A percentile compares a stretch with the other conserved stretches of the same genome.
phyloP scores from a whole-genome alignment of 805 yeast genomes.

The Yarrowia phangngaensis region DNA sequence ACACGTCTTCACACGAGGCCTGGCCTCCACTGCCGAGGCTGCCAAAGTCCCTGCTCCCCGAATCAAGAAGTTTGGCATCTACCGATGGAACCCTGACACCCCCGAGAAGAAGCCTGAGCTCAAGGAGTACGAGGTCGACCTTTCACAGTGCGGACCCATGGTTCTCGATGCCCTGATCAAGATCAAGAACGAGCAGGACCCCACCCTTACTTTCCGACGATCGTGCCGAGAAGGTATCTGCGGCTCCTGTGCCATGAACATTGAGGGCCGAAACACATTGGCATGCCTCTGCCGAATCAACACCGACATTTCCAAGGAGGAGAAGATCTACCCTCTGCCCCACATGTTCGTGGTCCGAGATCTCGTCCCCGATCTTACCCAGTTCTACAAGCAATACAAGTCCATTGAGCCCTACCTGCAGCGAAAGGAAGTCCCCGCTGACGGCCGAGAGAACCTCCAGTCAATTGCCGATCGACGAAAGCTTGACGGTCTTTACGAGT shows the following conservation, averaged over 20 bases:
- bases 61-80: constrained; percentile 80
- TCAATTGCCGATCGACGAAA: constrained; percentile 89
- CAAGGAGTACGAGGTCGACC: constrained; percentile 77
- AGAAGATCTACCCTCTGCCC: constrained; percentile 93
- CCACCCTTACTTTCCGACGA: constrained; percentile 93
- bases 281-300: constrained; percentile 96
- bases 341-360: constrained; percentile 98
- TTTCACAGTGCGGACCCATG: constrained; percentile 96
- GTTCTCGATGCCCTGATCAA: constrained; percentile 89
- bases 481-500: constrained; percentile 94
- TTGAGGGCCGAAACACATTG: constrained; percentile 93
- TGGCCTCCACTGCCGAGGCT: constrained; percentile 25
- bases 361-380: constrained; percentile 95
- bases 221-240: constrained; percentile 99
- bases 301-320: constrained; percentile 64
- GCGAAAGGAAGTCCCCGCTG: constrained; percentile 71
- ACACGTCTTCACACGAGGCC: constrained; percentile 18
- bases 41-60: constrained; percentile 20
- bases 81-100: constrained; percentile 97
- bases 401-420: constrained; percentile 96
- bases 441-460: constrained; percentile 91
- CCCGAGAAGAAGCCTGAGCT: constrained; percentile 88
- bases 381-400: constrained; percentile 97
- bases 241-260: constrained; percentile 99
- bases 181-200: constrained; percentile 94